Percentiles rank a stretch among this genome's conserved stretches.
Evolutionary conservation across 2,329 filamentous ascomycete species (phyloP).

Genomic region (Fusarium sulawesiense): DNA sequence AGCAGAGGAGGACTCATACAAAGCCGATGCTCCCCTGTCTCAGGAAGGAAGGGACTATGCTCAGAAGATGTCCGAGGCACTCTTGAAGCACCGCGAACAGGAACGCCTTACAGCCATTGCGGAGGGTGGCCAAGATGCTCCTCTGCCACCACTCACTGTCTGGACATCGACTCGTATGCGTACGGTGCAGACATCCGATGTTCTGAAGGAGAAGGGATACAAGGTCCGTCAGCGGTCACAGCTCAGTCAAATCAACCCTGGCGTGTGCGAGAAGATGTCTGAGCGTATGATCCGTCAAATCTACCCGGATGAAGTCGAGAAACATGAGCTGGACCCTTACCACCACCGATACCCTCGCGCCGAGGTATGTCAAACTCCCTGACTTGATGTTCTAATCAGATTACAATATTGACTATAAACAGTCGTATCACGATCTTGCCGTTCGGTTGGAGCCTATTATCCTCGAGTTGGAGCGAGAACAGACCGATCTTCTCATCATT

Average conservation of each 20-base stretch:
- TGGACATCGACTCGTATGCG: slow-evolving; percentile 95
- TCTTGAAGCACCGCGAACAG: slow-evolving; percentile 84
- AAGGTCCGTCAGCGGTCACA: slow-evolving; percentile 92
- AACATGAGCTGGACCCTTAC: slow-evolving; percentile 94
- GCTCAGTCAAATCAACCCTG: slow-evolving; percentile 97
- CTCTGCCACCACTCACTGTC: slow-evolving; percentile 83
- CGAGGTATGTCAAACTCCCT: slow-evolving; percentile 69
- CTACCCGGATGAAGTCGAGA: slow-evolving; percentile 90
- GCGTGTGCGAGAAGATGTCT: slow-evolving; percentile 93
- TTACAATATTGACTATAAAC: slow-evolving; percentile 15
- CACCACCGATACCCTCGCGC: slow-evolving; percentile 96
- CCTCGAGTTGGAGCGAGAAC: slow-evolving; percentile 93
- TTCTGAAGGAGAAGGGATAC: slow-evolving; percentile 82
- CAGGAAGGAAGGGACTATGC: slow-evolving; percentile 84
- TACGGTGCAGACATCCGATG: slow-evolving; percentile 89
- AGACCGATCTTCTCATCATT: slow-evolving; percentile 97
- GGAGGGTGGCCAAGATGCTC: slow-evolving; percentile 73
- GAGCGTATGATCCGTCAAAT: slow-evolving; percentile 82
- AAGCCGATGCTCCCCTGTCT: slow-evolving; percentile 86
- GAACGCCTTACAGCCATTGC: slow-evolving; percentile 78
- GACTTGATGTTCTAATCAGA: neutral
- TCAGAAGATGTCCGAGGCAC: slow-evolving; percentile 83
- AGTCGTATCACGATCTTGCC: slow-evolving; percentile 99
- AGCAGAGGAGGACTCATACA: slow-evolving; percentile 90
- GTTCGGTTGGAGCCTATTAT: slow-evolving; percentile 98